phyloP scores from a whole-genome alignment of 2,329 filamentous ascomycete genomes.

The Emericellopsis cladophorae region DNA sequence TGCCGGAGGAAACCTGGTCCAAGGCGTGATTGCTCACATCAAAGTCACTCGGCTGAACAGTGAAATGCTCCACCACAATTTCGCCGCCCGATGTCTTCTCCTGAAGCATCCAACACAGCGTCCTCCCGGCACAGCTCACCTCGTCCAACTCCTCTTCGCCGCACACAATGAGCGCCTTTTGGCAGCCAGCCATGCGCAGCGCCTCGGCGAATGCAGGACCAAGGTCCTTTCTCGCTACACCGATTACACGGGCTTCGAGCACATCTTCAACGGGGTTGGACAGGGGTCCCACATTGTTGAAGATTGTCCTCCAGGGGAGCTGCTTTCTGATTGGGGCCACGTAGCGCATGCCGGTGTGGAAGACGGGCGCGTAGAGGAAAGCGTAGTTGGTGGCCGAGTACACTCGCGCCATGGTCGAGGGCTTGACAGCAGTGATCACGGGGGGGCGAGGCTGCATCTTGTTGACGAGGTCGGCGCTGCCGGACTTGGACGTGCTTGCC shows the following conservation, averaged over 20 bases:
- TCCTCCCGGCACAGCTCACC: conserved; percentile 79
- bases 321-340: conserved; percentile 77
- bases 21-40: conserved; percentile 67
- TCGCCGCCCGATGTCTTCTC: conserved; percentile 25
- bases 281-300: conserved; percentile 89
- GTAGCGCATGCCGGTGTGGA: conserved; percentile 89
- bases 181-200: conserved; percentile 59
- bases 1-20: conserved; percentile 67
- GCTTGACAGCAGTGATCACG: conserved; percentile 60
- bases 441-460: conserved; percentile 61
- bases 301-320: conserved; percentile 89
- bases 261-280: conserved; percentile 77
- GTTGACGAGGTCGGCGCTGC: conserved; percentile 82
- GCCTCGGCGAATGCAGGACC: conserved; percentile 85
- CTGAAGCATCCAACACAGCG: conserved; percentile 76
- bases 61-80: conserved; percentile 61
- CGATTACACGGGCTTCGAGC: conserved; percentile 85
- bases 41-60: conserved; percentile 73
- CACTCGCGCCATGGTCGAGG: conserved; percentile 56
- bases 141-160: conserved; percentile 93
- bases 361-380: conserved; percentile 91
- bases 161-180: conserved; percentile 82
- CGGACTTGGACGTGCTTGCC: conserved; percentile 88
- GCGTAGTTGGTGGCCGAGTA: conserved; percentile 80
- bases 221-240: conserved; percentile 77